A percentile compares a stretch with the other conserved stretches of the same genome.
Evolutionary conservation across 208 protist species (phyloP).

Genomic region (Acanthamoeba healyi): DNA sequence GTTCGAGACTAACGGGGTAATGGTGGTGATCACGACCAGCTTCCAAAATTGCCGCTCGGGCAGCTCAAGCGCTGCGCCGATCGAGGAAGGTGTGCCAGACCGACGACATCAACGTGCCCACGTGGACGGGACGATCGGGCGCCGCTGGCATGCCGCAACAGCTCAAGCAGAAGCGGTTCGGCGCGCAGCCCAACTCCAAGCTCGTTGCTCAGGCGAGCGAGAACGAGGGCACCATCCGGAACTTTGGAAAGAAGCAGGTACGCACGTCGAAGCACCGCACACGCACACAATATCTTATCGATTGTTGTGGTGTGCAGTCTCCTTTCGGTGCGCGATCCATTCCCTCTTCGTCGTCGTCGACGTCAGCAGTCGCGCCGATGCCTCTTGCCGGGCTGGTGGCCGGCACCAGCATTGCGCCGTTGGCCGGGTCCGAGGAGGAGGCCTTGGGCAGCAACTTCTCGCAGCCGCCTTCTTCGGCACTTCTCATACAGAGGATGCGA

Average conservation of each 20-base stretch:
- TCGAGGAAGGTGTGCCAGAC: constrained; percentile 49
- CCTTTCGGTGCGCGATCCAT: background rate
- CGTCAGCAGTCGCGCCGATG: background rate
- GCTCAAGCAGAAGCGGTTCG: constrained; percentile 24
- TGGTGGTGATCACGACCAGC: background rate
- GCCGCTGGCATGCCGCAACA: background rate
- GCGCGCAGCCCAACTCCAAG: background rate
- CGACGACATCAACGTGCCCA: constrained; percentile 69
- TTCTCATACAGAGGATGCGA: constrained; percentile 6
- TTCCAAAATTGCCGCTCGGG: constrained; percentile 76
- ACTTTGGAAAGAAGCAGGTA: constrained; percentile 44
- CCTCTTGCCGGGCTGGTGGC: background rate
- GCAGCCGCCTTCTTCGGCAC: background rate
- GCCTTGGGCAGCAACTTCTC: background rate
- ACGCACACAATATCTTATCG: too few relatives aligned
- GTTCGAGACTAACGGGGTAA: too few relatives aligned
- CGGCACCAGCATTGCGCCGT: background rate
- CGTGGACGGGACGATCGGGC: constrained; percentile 80
- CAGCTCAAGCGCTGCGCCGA: constrained; percentile 64
- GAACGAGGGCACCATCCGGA: background rate
- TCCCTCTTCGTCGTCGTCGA: background rate
- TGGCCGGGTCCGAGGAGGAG: background rate
- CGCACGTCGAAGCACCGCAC: background rate
- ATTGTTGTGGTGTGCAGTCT: too few relatives aligned
- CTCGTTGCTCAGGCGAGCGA: background rate